Conservation (phyloP, 768 basidiomycete genomes). For the Russula sp. region DNA sequence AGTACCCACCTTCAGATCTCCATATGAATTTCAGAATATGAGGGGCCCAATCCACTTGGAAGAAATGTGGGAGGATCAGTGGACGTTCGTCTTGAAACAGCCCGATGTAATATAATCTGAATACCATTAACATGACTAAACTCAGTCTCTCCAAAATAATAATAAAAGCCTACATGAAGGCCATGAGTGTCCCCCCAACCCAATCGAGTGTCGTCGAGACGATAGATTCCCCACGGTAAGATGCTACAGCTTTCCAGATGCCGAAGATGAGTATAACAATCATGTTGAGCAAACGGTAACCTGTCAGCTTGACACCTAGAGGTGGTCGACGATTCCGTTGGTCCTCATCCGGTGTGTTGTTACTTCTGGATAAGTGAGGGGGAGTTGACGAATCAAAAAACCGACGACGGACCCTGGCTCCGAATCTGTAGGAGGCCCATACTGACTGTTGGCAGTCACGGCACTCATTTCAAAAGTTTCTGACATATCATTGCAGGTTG, state of each 20-base stretch:
- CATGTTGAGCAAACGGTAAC: constrained; percentile 2
- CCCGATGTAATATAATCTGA: neutral
- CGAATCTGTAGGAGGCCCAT: too few species aligned
- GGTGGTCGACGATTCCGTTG: neutral
- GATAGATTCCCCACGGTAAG: neutral
- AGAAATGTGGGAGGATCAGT: neutral
- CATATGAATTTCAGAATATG: too few species aligned
- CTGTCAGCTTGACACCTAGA: neutral
- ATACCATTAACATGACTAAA: neutral
- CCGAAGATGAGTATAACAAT: neutral
- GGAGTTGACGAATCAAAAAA: too few species aligned
- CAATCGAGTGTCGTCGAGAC: neutral
- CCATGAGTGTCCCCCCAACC: neutral
- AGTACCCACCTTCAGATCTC: too few species aligned
- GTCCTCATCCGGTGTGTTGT: too few species aligned
- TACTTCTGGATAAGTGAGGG: too few species aligned
- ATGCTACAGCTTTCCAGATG: neutral
- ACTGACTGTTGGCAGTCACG: too few species aligned
- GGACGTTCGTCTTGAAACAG: neutral
- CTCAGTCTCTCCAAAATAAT: neutral
- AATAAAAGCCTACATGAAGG: neutral
- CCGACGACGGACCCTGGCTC: too few species aligned
- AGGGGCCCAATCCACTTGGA: neutral
- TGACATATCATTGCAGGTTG: too few species aligned
- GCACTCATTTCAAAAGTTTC: too few species aligned